A percentile compares a stretch with the other conserved stretches of the same genome.
phyloP scores from a whole-genome alignment of 2,329 filamentous ascomycete genomes.

The Harringtonia aguacate region DNA sequence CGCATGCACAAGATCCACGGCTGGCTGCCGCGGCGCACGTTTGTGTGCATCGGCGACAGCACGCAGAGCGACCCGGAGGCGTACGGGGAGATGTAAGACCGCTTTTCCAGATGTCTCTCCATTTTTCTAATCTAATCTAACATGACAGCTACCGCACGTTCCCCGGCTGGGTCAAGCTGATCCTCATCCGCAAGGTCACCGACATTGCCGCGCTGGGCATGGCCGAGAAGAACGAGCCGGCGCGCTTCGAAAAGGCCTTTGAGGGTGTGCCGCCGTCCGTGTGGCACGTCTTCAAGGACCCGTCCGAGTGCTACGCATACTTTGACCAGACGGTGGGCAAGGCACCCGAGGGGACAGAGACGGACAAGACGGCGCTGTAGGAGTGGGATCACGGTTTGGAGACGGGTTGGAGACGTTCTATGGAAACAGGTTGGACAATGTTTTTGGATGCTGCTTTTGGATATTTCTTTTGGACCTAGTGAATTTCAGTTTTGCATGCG shows the following conservation, averaged over 20 bases:
- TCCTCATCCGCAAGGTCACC: constrained; percentile 76
- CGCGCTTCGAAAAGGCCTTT: constrained; percentile 78
- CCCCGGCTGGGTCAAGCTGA: constrained; percentile 68
- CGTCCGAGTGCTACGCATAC: constrained; percentile 48
- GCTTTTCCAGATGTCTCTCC: constrained; percentile 3
- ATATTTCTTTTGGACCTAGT: too few species aligned
- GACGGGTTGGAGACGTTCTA: too few species aligned
- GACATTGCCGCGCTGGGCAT: constrained; percentile 62
- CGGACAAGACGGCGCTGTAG: too few species aligned
- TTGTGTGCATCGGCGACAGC: constrained; percentile 81
- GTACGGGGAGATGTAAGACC: constrained; percentile 71
- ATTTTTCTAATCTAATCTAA: not conserved
- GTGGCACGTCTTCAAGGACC: constrained; percentile 78
- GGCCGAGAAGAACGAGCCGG: constrained; percentile 60
- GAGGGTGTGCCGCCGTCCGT: constrained; percentile 54
- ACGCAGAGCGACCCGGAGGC: constrained; percentile 88
- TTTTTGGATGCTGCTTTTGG: too few species aligned
- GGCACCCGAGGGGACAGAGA: too few species aligned
- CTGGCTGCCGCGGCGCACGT: constrained; percentile 69
- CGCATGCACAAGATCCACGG: constrained; percentile 66
- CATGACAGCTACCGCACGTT: constrained; percentile 44
- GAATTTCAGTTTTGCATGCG: too few species aligned
- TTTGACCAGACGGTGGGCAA: too few species aligned
- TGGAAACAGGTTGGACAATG: too few species aligned
- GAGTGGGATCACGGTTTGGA: too few species aligned